These are phyloP conservation scores for Russula sp. DNA, from an alignment of 768 basidiomycete species.

Conservation along the genomic window DNA sequence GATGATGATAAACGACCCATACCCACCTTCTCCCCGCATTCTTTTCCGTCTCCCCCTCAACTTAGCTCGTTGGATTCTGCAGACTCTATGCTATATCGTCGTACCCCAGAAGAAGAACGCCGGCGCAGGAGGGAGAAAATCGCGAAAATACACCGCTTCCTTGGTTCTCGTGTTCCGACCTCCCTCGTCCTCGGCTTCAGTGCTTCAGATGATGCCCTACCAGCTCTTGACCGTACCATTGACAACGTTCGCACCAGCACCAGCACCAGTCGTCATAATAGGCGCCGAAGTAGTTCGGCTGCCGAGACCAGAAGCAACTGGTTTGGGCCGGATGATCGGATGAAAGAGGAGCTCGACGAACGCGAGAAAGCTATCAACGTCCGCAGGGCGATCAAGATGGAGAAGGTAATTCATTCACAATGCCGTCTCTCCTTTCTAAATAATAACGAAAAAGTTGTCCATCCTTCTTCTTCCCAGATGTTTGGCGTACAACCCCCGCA, in stretches of 20 bases:
- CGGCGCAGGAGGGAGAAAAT: conserved; percentile 71
- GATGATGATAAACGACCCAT: conserved; percentile 51
- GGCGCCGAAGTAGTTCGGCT: conserved; percentile 54
- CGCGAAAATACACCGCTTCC: conserved; percentile 78
- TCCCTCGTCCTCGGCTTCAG: conserved; percentile 58
- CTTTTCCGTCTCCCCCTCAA: conserved; percentile 27
- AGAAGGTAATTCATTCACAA: conserved; percentile 55
- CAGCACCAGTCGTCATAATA: conserved; percentile 37
- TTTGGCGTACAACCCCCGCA: conserved; percentile 82
- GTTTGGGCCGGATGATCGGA: conserved; percentile 56
- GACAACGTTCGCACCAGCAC: conserved; percentile 27
- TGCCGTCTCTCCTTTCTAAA: not conserved
- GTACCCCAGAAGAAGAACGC: conserved; percentile 58
- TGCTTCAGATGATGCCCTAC: conserved; percentile 37
- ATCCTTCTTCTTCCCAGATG: conserved; percentile 46
- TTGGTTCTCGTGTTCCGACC: conserved; percentile 76
- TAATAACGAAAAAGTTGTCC: not conserved
- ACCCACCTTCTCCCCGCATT: not conserved
- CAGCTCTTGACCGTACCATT: conserved; percentile 32
- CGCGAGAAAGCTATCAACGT: conserved; percentile 79
- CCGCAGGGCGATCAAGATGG: conserved; percentile 80
- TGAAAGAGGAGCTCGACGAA: conserved; percentile 67
- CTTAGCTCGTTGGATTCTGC: conserved; percentile 48
- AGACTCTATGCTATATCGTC: conserved; percentile 39
- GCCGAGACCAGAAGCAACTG: conserved; percentile 48